Conservation (phyloP, 192 early-diverging fungal genomes). For the Diversispora epigaea region DNA sequence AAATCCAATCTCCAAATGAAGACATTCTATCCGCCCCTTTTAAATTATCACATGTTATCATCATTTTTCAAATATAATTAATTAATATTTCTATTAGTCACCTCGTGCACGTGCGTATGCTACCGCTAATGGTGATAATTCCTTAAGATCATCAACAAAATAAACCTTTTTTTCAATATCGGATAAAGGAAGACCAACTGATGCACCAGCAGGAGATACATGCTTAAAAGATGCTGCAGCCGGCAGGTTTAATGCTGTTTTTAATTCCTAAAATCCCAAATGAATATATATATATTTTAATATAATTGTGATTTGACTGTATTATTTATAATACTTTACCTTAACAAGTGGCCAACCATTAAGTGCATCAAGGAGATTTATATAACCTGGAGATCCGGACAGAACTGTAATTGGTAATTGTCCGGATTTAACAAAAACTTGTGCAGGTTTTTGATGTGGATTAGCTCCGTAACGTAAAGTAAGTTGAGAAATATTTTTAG, state of each 20-base stretch:
- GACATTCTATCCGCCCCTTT: slow-evolving; percentile 95
- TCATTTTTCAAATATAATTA: not conserved
- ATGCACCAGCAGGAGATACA: slow-evolving; percentile 96
- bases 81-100: not conserved
- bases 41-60: not conserved
- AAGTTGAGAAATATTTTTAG: slow-evolving; percentile 71
- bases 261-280: slow-evolving; percentile 60
- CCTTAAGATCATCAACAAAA: slow-evolving; percentile 82
- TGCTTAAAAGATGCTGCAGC: slow-evolving; percentile 99
- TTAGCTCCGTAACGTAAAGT: slow-evolving; percentile 95
- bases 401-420: slow-evolving; percentile 88
- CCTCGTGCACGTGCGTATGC: slow-evolving; percentile 97
- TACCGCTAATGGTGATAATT: slow-evolving; percentile 79
- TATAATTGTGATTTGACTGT: not conserved
- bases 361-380: slow-evolving; percentile 96
- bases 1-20: slow-evolving; percentile 72
- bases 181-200: slow-evolving; percentile 79
- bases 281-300: not conserved
- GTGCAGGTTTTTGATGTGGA: slow-evolving; percentile 97
- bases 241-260: slow-evolving; percentile 77
- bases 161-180: slow-evolving; percentile 86
- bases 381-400: slow-evolving; percentile 94
- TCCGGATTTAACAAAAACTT: slow-evolving; percentile 81
- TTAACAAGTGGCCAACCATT: slow-evolving; percentile 98
- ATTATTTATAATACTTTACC: slow-evolving; percentile 19